Percentiles rank a stretch among this genome's conserved stretches.
These are phyloP conservation scores for Primulina tabacum DNA, from an alignment of 257 asterid species.

Conservation along the genomic window DNA sequence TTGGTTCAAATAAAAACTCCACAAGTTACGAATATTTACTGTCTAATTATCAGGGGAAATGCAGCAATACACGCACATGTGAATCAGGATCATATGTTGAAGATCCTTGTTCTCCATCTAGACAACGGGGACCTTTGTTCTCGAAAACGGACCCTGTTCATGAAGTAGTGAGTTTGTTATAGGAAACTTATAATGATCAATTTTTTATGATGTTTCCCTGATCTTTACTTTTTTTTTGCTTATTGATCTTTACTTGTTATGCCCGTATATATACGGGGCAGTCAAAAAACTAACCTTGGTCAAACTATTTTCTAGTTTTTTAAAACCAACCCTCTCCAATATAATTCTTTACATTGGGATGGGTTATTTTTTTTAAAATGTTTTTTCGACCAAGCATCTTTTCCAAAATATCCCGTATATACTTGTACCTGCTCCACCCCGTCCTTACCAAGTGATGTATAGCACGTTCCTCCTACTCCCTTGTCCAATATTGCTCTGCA, in stretches of 20 bases:
- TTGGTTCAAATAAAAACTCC: constrained; percentile 11
- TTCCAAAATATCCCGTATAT: background rate
- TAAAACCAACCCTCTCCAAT: too few species aligned
- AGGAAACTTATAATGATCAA: background rate
- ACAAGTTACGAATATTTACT: constrained; percentile 21
- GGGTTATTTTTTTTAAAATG: too few species aligned
- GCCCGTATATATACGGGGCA: background rate
- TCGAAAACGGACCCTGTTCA: constrained; percentile 44
- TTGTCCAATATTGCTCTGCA: background rate
- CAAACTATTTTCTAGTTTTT: too few species aligned
- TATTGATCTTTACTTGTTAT: background rate
- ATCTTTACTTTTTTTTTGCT: background rate
- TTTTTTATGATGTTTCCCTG: background rate
- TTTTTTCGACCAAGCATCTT: too few species aligned
- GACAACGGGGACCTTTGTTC: constrained; percentile 37
- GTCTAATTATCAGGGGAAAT: constrained; percentile 50
- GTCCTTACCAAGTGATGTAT: background rate
- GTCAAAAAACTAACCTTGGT: too few species aligned
- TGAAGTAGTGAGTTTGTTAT: constrained; percentile 65
- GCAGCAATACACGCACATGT: constrained; percentile 42
- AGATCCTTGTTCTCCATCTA: constrained; percentile 48
- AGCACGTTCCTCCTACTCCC: background rate
- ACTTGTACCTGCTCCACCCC: background rate
- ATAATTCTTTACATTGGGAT: too few species aligned
- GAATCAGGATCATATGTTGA: constrained; percentile 63